phyloP scores from a whole-genome alignment of 352 stramenopile genomes.

The Globisporangium irregulare region DNA sequence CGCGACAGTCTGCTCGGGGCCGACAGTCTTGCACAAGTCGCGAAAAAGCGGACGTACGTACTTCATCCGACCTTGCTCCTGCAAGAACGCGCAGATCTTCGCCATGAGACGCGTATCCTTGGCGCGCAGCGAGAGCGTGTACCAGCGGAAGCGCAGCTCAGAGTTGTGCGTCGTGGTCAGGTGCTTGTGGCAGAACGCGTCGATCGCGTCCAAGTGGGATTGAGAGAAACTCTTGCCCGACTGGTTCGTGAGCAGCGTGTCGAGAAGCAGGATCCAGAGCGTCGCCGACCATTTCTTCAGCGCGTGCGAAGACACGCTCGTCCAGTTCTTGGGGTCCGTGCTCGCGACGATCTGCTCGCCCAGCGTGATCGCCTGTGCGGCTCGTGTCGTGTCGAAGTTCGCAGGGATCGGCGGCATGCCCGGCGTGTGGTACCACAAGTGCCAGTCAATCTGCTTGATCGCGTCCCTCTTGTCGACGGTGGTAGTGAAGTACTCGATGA shows the following conservation, averaged over 20 bases:
- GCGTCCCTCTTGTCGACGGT: conserved; percentile 26
- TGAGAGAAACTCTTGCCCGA: background rate
- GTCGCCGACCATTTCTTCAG: conserved; percentile 38
- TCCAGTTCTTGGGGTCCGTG: conserved; percentile 29
- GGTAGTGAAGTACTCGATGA: conserved; percentile 72
- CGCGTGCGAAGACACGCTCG: background rate
- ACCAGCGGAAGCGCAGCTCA: conserved; percentile 74
- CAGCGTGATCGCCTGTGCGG: conserved; percentile 34
- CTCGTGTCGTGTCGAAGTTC: conserved; percentile 87
- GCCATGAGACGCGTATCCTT: conserved; percentile 40
- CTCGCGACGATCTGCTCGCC: conserved; percentile 37
- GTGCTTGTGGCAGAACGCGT: conserved; percentile 45
- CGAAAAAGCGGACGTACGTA: conserved; percentile 68
- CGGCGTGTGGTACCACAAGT: conserved; percentile 88
- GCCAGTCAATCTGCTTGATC: conserved; percentile 88
- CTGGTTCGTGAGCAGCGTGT: conserved; percentile 39
- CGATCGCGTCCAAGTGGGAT: conserved; percentile 50
- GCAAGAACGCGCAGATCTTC: conserved; percentile 42
- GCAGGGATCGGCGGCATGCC: conserved; percentile 87
- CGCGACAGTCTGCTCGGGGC: conserved; percentile 22
- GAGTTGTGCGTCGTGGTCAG: conserved; percentile 54
- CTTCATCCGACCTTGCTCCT: conserved; percentile 78
- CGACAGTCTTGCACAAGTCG: conserved; percentile 43
- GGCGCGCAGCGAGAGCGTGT: conserved; percentile 53
- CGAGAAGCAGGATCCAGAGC: conserved; percentile 57